A percentile compares a stretch with the other conserved stretches of the same genome.
Evolutionary conservation across 2,329 filamentous ascomycete genomes (phyloP).

Genomic region (Trichophyton rubrum): DNA sequence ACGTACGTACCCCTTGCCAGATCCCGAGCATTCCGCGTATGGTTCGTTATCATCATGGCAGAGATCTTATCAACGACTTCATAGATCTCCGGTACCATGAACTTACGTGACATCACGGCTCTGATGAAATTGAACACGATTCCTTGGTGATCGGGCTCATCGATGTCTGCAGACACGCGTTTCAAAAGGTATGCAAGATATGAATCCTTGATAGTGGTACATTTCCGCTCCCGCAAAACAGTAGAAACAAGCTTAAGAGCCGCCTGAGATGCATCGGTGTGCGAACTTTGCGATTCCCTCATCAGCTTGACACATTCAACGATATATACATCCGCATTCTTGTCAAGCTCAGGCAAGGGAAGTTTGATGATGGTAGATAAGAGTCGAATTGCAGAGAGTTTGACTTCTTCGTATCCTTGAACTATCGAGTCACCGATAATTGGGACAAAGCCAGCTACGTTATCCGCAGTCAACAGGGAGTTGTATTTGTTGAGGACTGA

Average conservation of each 20-base stretch:
- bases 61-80: constrained; percentile 83
- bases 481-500: constrained; percentile 79
- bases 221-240: constrained; percentile 67
- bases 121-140: constrained; percentile 91
- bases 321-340: constrained; percentile 63
- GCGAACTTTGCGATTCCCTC: constrained; percentile 62
- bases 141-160: constrained; percentile 82
- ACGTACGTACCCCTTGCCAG: constrained; percentile 81
- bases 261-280: constrained; percentile 73
- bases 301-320: constrained; percentile 75
- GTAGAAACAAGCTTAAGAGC: constrained; percentile 79
- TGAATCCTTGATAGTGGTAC: constrained; percentile 63
- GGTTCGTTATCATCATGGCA: constrained; percentile 89
- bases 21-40: constrained; percentile 76
- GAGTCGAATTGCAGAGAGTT: constrained; percentile 75
- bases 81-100: constrained; percentile 79
- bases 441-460: constrained; percentile 74
- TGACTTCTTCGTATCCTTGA: constrained; percentile 79
- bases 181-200: constrained; percentile 72
- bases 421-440: constrained; percentile 79
- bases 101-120: constrained; percentile 69
- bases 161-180: constrained; percentile 75
- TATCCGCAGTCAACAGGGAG: constrained; percentile 62
- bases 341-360: constrained; percentile 56
- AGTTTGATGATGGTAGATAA: constrained; percentile 75